Base-by-base conservation (phyloP, 2,329 filamentous ascomycete species). In the Phaeoacremonium minimum region DNA sequence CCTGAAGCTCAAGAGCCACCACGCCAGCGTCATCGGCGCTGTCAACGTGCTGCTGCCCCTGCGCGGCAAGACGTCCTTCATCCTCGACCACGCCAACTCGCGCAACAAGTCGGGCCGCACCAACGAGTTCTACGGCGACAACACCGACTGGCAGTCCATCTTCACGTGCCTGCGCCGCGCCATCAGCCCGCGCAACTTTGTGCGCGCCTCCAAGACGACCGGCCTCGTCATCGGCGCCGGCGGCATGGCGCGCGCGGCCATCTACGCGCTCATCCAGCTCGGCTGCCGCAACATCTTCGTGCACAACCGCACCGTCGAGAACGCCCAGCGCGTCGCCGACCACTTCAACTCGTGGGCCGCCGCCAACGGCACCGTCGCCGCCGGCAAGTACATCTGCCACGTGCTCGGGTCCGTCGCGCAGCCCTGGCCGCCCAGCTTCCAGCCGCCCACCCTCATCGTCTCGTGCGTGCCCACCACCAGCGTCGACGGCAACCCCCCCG, bases 271-370 rank as follows among this genome's bases (percentile, higher is more conserved):
- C 57, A 71, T 87, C 18, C 82, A 83, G 47, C 67, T 88, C 4
- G 85, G 85, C 7, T 86, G 85, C 39, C 75, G 78, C 19, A 81
- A 83, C 41, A 80, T 88, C 15, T 85, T 86, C 47, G 71, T 88
- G 28, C 79, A 75, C 53, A 88, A 88, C 50, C 70, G 84, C 17
- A 87, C 83, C 0, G 48, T 66, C 13, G 60, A 67, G 16, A 79
- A 77, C 33, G 83, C 83, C 0, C 64, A 76, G 34, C 69, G 67
- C 14, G 72, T 88, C 0, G 82, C 83, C 2, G 57, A 63, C 2
- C 83, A 88, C 50, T 88, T 87, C 57, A 85, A 83, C 35, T 57
- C 66, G 3, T 68, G 75, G 48, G 63, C 65, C 2, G 45, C 42
- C 8, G 46, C 50, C 13, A 60, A 63, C 38, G 48, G 51, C 3